Evolutionary conservation across 1,139 yeast genomes (phyloP), one percentile per base, ranked within the genome.

Genomic region (Neolecta irregularis): DNA sequence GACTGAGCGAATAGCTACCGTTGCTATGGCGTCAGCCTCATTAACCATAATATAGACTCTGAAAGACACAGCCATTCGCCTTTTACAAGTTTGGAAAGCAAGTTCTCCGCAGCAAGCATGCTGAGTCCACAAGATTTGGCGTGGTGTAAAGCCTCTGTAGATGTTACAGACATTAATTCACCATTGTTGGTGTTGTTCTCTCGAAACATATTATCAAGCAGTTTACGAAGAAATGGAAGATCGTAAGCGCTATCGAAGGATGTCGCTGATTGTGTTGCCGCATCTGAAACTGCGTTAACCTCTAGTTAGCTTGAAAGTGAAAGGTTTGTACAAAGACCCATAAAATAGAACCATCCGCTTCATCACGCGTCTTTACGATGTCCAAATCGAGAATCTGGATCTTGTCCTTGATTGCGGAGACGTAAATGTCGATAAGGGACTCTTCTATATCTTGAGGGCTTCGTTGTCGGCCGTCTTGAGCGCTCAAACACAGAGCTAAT

Each of bases 381-480:
- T 28, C 31, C 13, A 28, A 12, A 28, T 28, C 31, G n/a, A 28
- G 22, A 16, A 5, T 15, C 20, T 13, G 20, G 22, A 28, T 28
- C 22, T 5, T 24, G 22, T 28, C 22, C 20, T 28, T 28, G 22
- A 28, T 28, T 7, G 7, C 21, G 22, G 19, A 28, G 22, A 28
- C 22, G 13, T 28, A 28, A 6, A 15, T 20, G 6, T 28, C 31
- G 22, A 28, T 23, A 7, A 16, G 12, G 15, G 13, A 12, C 13
- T 12, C 13, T 20, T 28, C 5, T 13, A 28, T 13, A n/a, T 31
- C 26, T 18, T 18, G 24, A 44, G 34, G 18, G 35, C 46, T 21
- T 41, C 24, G 33, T 37, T 35, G 19, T 39, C 44, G 30, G 39
- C 41, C 9, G 28, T n/a, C n/a, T n/a, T n/a, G n/a, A n/a, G n/a